Evolutionary conservation across 306 rosid genomes (phyloP), one percentile per base, ranked within the genome.

Genomic region (Acacia crassicarpa): DNA sequence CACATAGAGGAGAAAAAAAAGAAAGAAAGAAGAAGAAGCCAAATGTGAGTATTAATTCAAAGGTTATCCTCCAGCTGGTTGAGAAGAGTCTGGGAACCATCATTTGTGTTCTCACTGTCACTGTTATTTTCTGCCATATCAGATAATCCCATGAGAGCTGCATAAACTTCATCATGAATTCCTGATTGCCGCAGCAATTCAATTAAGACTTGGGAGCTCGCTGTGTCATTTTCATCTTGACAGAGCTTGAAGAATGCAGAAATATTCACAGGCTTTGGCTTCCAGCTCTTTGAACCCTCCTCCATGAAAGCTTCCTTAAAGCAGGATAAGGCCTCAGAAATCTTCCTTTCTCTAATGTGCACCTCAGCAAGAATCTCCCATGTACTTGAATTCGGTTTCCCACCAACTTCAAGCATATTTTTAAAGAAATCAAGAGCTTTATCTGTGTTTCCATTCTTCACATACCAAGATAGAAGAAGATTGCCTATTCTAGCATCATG

Each of bases 341-440:
- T 68, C 59, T 76, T 88, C 85, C 41, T 84, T 75, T 89, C 93
- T 48, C 67, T 86, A 51, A 87, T 80, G 69, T 91, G 94, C 68
- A 89, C 89, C 81, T 87, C 93, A n/a, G 91, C 88, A 61, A 93
- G 92, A 83, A 75, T n/a, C 87, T 93, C 99, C 99, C 99, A 95
- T 2, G 99, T 83, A 75, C 77, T 89, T 3, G 99, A 87, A 78
- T 95, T 95, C 16, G 97, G 94, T 81, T 75, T 81, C 75, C 97
- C 95, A 38, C 93, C 98, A 48, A 62, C 88, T 63, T 92, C 84
- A 66, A 45, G 75, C 91, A 91, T 90, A 75, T 86, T 85, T 59
- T 95, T 81, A 67, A 86, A 86, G 83, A 92, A 89, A 80, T 78
- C 73, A 40, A 77, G 59, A 56, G 92, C 96, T 86, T 87, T 93